Evolutionary conservation across 2,329 filamentous ascomycete species (phyloP).

Genomic region (Dendrostoma leiphaemia): DNA sequence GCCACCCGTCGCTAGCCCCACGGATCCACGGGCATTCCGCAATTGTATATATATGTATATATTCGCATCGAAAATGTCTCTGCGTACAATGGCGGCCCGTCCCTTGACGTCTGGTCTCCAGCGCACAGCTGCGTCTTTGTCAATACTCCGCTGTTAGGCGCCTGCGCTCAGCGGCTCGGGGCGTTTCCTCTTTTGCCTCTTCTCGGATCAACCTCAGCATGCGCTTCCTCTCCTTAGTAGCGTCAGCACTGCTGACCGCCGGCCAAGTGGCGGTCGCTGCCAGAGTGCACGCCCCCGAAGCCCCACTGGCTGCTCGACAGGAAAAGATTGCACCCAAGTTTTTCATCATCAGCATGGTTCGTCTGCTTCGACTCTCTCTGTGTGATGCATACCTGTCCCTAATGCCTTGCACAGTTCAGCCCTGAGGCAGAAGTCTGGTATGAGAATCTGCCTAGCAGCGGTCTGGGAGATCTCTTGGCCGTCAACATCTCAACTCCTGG

Average conservation of each 20-base stretch:
- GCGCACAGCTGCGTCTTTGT: background rate
- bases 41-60: background rate
- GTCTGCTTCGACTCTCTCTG: constrained; percentile 13
- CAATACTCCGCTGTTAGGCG: background rate
- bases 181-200: background rate
- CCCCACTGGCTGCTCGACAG: constrained; percentile 2
- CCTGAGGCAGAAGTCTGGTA: constrained; percentile 64
- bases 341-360: constrained; percentile 62
- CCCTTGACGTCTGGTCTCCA: background rate
- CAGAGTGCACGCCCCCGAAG: constrained; percentile 1
- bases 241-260: constrained; percentile 13
- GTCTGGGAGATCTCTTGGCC: constrained; percentile 53
- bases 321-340: constrained; percentile 54
- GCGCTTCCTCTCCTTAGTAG: constrained; percentile 11
- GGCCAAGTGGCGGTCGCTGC: constrained; percentile 11
- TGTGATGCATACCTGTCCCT: background rate
- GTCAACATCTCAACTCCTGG: constrained; percentile 59
- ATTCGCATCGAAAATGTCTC: background rate
- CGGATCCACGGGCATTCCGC: background rate
- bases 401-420: constrained; percentile 45
- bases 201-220: background rate
- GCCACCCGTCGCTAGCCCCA: background rate
- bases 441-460: constrained; percentile 41
- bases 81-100: background rate
- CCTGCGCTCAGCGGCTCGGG: background rate